Evolutionary conservation across 1,284 basidiomycete genomes (phyloP).

Genomic region (Marasmius sp.): DNA sequence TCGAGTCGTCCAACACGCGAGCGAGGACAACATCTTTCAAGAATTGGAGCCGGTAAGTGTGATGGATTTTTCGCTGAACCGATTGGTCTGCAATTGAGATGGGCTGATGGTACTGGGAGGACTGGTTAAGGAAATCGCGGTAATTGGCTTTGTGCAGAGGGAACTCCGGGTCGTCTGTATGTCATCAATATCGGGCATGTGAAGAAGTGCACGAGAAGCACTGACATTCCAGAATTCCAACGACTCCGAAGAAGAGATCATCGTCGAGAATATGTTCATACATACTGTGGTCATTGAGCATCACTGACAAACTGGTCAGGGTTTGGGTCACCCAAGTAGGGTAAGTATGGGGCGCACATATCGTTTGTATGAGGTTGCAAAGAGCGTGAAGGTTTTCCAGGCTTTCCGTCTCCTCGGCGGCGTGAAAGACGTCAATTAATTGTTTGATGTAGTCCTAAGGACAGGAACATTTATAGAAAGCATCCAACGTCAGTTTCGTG

Average conservation of each 20-base stretch:
- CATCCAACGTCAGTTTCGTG: not conserved
- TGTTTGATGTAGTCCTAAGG: conserved; percentile 84
- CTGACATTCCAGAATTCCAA: conserved; percentile 97
- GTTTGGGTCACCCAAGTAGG: not conserved
- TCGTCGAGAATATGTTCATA: conserved; percentile 96
- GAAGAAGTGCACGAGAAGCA: conserved; percentile 20
- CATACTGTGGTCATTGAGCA: conserved; percentile 93
- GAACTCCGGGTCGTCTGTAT: conserved; percentile 93
- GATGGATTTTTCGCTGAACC: conserved; percentile 89
- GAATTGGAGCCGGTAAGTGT: conserved; percentile 95
- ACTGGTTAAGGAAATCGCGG: conserved; percentile 85
- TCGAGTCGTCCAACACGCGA: conserved; percentile 91
- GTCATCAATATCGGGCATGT: conserved; percentile 9
- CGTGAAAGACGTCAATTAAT: conserved; percentile 80
- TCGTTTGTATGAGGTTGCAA: conserved; percentile 93
- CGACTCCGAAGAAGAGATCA: conserved; percentile 88
- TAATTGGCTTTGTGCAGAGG: conserved; percentile 95
- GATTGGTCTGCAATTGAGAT: conserved; percentile 73
- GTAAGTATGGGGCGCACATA: conserved; percentile 61
- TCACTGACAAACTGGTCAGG: conserved; percentile 53
- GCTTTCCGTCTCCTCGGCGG: conserved; percentile 92
- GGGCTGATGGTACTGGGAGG: conserved; percentile 84
- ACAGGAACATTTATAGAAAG: not conserved
- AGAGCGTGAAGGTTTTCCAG: conserved; percentile 87
- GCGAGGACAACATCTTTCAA: conserved; percentile 98